Evolutionary conservation across 805 yeast genomes (phyloP), one percentile per base, ranked within the genome.

Genomic region (Zygotorulaspora sp.): DNA sequence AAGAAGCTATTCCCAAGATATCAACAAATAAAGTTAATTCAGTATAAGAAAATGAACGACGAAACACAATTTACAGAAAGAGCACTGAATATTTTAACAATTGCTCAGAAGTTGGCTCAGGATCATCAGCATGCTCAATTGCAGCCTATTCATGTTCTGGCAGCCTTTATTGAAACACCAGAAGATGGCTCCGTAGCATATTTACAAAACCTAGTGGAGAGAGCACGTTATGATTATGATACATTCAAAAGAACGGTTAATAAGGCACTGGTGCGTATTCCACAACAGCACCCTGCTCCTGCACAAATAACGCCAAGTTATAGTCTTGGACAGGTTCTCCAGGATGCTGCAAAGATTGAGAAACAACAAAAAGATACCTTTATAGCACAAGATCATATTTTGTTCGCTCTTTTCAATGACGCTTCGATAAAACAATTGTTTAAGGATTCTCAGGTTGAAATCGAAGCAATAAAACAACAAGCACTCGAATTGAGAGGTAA

Each of bases 331-430:
- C 81, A 78, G 57, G 77, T 92, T 14, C 61, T 92, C 31, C 74
- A 75, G 47, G 77, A 75, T 25, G 94, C 97, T 11, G 71, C 72
- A 34, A 83, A 87, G 57, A 77, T 87, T 53, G 83, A 84, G 63
- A 70, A 78, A 35, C 83, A 83, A 53, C 98, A 90, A 61, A 90
- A 90, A 62, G 98, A 92, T 63, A 71, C 80, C 13, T 92, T 77
- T 56, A 75, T 92, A 39, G 97, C 96, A 1, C 97, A 90, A 66
- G 98, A 92, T 65, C 98, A 92, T 62, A 67, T 92, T 9, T 66
- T 92, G 35, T 69, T 88, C 42, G 96, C 97, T 0, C 67, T 92
- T 25, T 66, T 92, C 34, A 92, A 88, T 18, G 97, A 90, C 52
- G 58, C 75, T 3, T 69, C 85, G 1, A 72, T 90, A 23, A 74